Conservation (phyloP, 768 basidiomycete species). For the Rubroboletus pulcherrimus region DNA sequence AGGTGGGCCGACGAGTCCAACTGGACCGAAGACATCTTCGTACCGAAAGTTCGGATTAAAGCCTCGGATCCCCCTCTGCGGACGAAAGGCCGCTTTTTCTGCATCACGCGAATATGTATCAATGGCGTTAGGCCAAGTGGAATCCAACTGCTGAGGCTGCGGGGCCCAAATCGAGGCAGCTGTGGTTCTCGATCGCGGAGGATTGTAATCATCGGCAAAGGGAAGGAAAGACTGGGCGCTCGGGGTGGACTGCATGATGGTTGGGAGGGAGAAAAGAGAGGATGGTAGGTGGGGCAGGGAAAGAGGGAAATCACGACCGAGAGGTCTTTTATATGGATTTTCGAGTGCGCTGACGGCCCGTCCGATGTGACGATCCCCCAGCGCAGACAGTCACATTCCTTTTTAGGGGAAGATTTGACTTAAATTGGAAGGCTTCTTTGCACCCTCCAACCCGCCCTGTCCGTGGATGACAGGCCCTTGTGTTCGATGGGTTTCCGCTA, state of each 20-base stretch:
- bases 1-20: constrained; percentile 33
- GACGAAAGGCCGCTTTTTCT: constrained; percentile 37
- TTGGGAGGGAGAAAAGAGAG: constrained; percentile 15
- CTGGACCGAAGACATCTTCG: constrained; percentile 67
- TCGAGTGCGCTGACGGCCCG: constrained; percentile 19
- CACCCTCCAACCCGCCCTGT: constrained; percentile 20
- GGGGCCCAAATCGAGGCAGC: constrained; percentile 79
- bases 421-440: constrained; percentile 30
- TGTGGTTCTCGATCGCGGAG: constrained; percentile 38
- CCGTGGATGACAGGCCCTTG: constrained; percentile 26
- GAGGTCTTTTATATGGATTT: constrained; percentile 34
- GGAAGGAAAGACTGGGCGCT: constrained; percentile 28
- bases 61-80: constrained; percentile 25
- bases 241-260: constrained; percentile 27
- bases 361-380: constrained; percentile 32
- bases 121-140: constrained; percentile 64
- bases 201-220: constrained; percentile 38
- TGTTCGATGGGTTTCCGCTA: constrained; percentile 12
- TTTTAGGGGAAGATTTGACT: constrained; percentile 31
- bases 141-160: constrained; percentile 64
- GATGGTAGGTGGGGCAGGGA: constrained; percentile 40
- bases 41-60: constrained; percentile 29
- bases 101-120: constrained; percentile 56
- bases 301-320: constrained; percentile 33
- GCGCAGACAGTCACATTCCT: constrained; percentile 29